Conservation (phyloP, 1,284 basidiomycete genomes). For the Afroboletus lepidellus region DNA sequence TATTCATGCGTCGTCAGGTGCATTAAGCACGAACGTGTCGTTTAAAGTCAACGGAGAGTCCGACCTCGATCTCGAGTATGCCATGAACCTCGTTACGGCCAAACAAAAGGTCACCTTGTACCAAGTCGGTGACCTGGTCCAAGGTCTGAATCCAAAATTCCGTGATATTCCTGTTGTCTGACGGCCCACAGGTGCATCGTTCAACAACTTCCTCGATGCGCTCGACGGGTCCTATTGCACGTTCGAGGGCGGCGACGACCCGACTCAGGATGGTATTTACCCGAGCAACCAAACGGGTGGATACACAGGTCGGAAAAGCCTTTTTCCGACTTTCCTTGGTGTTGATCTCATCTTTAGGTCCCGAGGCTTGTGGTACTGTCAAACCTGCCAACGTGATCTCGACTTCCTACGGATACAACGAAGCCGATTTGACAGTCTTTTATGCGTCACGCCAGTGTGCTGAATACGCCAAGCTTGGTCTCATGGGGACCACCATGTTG, state of each 20-base stretch:
- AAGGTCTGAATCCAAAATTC: constrained; percentile 31
- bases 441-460: constrained; percentile 53
- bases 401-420: constrained; percentile 51
- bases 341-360: constrained; percentile 25
- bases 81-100: constrained; percentile 44
- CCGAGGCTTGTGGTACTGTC: constrained; percentile 49
- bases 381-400: constrained; percentile 53
- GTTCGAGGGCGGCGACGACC: constrained; percentile 61
- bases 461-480: constrained; percentile 53
- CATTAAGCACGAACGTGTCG: constrained; percentile 31
- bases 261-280: constrained; percentile 47
- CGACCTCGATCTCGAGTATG: constrained; percentile 54
- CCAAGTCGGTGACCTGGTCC: constrained; percentile 46
- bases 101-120: constrained; percentile 43
- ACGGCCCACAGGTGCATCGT: constrained; percentile 39
- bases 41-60: constrained; percentile 53
- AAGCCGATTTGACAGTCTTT: constrained; percentile 43
- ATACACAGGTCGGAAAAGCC: constrained; percentile 27
- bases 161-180: background rate
- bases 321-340: background rate
- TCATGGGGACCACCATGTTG: constrained; percentile 49
- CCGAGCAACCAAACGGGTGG: constrained; percentile 50
- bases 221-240: constrained; percentile 55
- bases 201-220: constrained; percentile 47
- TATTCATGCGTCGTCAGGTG: constrained; percentile 26